phyloP scores from a whole-genome alignment of 306 rosid species.

The Gillenia trifoliata region DNA sequence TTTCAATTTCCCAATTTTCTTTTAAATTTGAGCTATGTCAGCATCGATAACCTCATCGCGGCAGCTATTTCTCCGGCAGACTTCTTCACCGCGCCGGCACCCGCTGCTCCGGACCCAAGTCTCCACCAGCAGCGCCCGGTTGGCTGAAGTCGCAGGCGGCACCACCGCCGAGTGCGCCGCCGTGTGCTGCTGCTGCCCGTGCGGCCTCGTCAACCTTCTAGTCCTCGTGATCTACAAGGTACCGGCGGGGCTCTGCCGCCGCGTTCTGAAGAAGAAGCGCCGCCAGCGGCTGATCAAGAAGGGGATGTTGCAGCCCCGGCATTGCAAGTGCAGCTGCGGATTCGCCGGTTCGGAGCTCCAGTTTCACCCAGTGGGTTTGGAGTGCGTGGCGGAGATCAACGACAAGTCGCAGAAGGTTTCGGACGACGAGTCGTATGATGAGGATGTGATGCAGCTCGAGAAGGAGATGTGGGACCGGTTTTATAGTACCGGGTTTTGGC shows the following conservation, averaged over 20 bases:
- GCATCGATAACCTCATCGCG: conserved; percentile 27
- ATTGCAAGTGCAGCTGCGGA: conserved; percentile 16
- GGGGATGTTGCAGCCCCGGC: conserved; percentile 15
- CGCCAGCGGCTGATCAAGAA: conserved; percentile 26
- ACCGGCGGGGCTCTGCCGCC: conserved; percentile 59
- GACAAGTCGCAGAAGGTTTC: background rate
- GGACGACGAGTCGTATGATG: conserved; percentile 22
- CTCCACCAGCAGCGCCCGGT: conserved; percentile 1
- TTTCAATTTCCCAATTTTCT: background rate
- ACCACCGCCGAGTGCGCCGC: conserved; percentile 87
- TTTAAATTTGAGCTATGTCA: background rate
- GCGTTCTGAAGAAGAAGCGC: conserved; percentile 28
- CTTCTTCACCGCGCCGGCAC: conserved; percentile 27
- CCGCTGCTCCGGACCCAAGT: conserved; percentile 29
- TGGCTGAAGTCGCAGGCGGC: conserved; percentile 73
- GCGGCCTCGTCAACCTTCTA: conserved; percentile 39
- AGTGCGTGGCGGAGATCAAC: background rate
- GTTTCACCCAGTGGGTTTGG: conserved; percentile 14
- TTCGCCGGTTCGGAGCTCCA: conserved; percentile 34
- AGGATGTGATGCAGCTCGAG: conserved; percentile 46
- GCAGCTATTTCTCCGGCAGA: conserved; percentile 17
- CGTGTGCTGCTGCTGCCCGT: conserved; percentile 75
- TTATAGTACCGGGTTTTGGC: conserved; percentile 70
- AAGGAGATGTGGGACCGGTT: conserved; percentile 91
- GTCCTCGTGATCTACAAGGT: conserved; percentile 61